phyloP scores from a whole-genome alignment of 306 rosid species.

The Parietaria judaica region DNA sequence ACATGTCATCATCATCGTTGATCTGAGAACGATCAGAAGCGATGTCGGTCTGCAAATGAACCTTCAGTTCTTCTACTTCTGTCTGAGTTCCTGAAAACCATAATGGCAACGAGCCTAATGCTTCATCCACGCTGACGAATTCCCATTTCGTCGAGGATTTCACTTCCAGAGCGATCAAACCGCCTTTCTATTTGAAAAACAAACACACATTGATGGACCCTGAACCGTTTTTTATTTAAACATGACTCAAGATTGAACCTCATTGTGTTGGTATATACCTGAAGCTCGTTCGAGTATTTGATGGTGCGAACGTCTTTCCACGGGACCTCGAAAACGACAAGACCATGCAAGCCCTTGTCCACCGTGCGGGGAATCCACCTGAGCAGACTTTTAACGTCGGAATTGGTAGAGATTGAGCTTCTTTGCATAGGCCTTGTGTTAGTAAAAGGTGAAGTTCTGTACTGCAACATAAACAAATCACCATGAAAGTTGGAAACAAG shows the following conservation, averaged over 20 bases:
- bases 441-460: constrained; percentile 11
- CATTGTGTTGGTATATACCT: background rate
- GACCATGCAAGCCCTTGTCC: constrained; percentile 11
- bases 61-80: background rate
- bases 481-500: background rate
- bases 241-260: no score
- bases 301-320: constrained; percentile 12
- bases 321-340: constrained; percentile 7
- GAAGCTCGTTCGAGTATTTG: constrained; percentile 13
- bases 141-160: constrained; percentile 12
- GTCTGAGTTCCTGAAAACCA: constrained; percentile 9
- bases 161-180: constrained; percentile 14
- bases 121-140: constrained; percentile 11
- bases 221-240: no score
- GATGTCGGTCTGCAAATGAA: background rate
- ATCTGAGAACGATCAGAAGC: background rate
- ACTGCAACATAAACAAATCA: background rate
- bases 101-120: constrained; percentile 7
- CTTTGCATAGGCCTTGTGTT: constrained; percentile 9
- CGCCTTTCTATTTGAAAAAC: constrained; percentile 9
- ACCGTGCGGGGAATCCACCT: background rate
- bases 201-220: background rate
- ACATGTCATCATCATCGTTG: background rate
- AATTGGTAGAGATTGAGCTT: background rate
- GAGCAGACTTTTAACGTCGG: background rate